A percentile compares a stretch with the other conserved stretches of the same genome.
phyloP scores from a whole-genome alignment of 176 grass and related monocot species.

The Lolium multiflorum region DNA sequence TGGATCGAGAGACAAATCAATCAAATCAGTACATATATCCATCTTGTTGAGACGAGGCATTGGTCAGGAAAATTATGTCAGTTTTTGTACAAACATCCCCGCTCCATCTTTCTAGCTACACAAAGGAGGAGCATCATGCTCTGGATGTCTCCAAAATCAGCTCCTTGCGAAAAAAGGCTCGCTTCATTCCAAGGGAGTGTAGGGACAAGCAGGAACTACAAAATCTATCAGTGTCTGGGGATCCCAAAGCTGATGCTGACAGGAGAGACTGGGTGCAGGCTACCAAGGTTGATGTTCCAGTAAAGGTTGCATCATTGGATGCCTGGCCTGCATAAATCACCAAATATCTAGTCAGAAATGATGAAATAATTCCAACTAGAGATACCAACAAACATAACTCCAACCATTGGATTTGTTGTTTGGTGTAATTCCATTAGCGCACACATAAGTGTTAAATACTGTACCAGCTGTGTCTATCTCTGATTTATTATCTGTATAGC shows the following conservation, averaged over 20 bases:
- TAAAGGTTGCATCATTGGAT: slow-evolving; percentile 30
- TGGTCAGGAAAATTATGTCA: slow-evolving; percentile 46
- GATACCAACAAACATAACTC: no score
- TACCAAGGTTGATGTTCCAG: not conserved
- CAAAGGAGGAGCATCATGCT: slow-evolving; percentile 49
- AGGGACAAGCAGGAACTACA: not conserved
- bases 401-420: not conserved
- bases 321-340: slow-evolving; percentile 42
- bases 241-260: not conserved
- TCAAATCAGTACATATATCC: slow-evolving; percentile 27
- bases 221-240: not conserved
- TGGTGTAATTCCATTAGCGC: not conserved
- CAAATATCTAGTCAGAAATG: slow-evolving; percentile 15
- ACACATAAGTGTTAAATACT: not conserved
- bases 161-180: slow-evolving; percentile 20
- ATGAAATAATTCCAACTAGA: no score
- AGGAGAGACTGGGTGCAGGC: not conserved
- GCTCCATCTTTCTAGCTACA: slow-evolving; percentile 26
- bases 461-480: not conserved
- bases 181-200: slow-evolving; percentile 19
- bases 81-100: slow-evolving; percentile 46
- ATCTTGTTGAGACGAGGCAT: not conserved
- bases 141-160: slow-evolving; percentile 52
- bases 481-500: not conserved
- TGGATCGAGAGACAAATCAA: not conserved